phyloP scores from a whole-genome alignment of 2,329 filamentous ascomycete species.

The Botrytis byssoidea region DNA sequence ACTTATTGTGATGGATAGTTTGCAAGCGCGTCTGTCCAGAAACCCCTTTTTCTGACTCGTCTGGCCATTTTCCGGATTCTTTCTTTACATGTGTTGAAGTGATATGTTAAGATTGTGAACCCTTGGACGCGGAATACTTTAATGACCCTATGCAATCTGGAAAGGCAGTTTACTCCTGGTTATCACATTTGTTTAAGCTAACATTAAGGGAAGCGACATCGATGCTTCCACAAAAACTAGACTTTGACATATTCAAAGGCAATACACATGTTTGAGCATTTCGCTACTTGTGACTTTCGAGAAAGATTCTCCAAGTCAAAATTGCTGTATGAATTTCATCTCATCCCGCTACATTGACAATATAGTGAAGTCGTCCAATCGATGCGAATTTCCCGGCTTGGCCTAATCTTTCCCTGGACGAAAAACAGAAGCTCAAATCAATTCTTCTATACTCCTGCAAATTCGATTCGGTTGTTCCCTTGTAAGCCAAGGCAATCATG shows the following conservation, averaged over 20 bases:
- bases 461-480: not conserved
- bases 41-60: not conserved
- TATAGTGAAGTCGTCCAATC: not conserved
- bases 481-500: not conserved
- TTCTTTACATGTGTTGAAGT: not conserved
- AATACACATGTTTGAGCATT: not conserved
- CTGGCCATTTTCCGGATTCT: not conserved
- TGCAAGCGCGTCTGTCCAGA: conserved; percentile 1
- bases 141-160: not conserved
- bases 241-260: too few relatives aligned
- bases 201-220: not conserved
- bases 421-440: not conserved
- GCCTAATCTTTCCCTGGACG: not conserved
- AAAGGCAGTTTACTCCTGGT: not conserved
- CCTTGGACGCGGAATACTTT: too few relatives aligned
- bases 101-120: not conserved
- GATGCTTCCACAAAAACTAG: not conserved
- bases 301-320: too few relatives aligned
- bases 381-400: not conserved
- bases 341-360: not conserved
- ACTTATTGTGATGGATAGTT: not conserved
- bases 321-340: not conserved
- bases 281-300: not conserved
- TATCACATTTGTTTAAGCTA: not conserved
- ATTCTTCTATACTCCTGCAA: not conserved